These are phyloP conservation scores for Volvox carteri DNA, from an alignment of 163 green algal species.

Conservation along the genomic window DNA sequence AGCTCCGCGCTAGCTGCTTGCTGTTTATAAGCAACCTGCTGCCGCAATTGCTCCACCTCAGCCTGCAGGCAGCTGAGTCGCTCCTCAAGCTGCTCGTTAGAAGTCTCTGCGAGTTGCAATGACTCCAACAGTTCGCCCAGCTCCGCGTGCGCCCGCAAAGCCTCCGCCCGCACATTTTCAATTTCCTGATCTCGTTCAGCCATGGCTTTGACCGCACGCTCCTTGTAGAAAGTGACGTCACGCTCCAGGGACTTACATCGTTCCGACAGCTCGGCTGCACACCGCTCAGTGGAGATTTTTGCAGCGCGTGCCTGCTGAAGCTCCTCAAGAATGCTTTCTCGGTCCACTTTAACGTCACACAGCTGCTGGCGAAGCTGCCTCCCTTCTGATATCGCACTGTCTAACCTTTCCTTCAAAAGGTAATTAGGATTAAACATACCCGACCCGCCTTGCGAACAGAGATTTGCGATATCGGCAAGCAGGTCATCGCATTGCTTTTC, in stretches of 20 bases:
- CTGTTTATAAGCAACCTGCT: background rate
- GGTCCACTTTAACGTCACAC: background rate
- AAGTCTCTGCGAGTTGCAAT: background rate
- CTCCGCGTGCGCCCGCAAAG: background rate
- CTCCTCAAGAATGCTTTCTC: background rate
- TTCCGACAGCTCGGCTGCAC: slow-evolving; percentile 1
- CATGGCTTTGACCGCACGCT: slow-evolving; percentile 10
- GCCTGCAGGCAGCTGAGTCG: background rate
- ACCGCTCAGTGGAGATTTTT: background rate
- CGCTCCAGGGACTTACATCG: background rate
- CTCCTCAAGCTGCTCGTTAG: background rate
- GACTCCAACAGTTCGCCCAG: background rate
- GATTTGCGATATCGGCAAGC: background rate
- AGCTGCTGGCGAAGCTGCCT: background rate
- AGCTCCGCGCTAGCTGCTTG: background rate
- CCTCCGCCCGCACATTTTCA: background rate
- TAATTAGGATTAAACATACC: slow-evolving; percentile 23
- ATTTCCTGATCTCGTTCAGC: background rate
- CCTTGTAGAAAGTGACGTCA: slow-evolving; percentile 23
- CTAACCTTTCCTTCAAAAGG: background rate
- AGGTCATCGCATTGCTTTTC: slow-evolving; percentile 31
- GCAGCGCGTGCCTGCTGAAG: background rate
- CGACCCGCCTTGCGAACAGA: slow-evolving; percentile 23
- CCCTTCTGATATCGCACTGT: background rate
- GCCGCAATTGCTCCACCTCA: background rate